Evolutionary conservation across 169 alveolate species (phyloP), one percentile per base, ranked within the genome.

Genomic region (Plasmodium vivax): DNA sequence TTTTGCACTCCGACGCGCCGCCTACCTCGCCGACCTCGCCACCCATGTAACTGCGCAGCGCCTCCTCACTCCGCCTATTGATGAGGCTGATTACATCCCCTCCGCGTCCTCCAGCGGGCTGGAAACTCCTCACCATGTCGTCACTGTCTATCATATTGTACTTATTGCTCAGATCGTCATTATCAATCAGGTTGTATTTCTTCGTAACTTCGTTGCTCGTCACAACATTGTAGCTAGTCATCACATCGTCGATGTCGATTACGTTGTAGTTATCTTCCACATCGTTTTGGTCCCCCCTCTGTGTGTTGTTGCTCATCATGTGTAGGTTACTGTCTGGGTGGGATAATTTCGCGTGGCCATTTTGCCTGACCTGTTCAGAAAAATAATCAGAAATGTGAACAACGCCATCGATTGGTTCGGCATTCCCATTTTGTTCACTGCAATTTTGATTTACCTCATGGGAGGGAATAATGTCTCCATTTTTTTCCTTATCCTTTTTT

Each of bases 21-120:
- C 51, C 34, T 3, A 12, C 74, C n/a, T 54, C 71, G 34, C 43
- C 34, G n/a, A n/a, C n/a, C n/a, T n/a, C n/a, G n/a, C n/a, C n/a
- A 3, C 73, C 56, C 32, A 79, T 45, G 54, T 88, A 88, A 30
- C 51, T 36, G 14, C 36, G 62, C 58, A 88, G 73, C 56, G 68
- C 47, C 77, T 88, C 94, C 56, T 88, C 94, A 62, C 94, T 88
- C 47, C 23, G 62, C 73, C 23, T 88, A 62, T 88, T 88, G 5
- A 88, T 88, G 38, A 62, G 43, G 8, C 56, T 38, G 62, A 88
- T 88, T 80, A 88, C 51, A 32, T 80, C 85, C 36, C n/a, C 41
- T 1, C 32, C 47, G 30, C 38, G 43, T 27, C 47, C 8, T 38
- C 41, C 41, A 71, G 9, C 0, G 19, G 82, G n/a, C 10, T 71